Percentiles rank a stretch among this genome's conserved stretches.
These are phyloP conservation scores for Fusarium hostae DNA, from an alignment of 2,329 filamentous ascomycete genomes.

Conservation along the genomic window DNA sequence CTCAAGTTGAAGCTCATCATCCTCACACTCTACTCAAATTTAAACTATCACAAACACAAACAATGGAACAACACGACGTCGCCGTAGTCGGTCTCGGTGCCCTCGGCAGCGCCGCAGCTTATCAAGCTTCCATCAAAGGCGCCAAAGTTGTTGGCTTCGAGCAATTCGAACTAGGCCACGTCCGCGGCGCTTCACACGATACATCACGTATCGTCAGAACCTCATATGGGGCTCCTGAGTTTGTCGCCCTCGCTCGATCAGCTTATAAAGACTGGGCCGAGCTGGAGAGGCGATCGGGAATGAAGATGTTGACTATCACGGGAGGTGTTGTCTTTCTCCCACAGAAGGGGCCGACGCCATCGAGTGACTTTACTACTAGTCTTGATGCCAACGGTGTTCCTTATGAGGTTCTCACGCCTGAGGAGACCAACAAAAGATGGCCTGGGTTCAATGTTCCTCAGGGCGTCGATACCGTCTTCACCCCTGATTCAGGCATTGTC, in stretches of 20 bases:
- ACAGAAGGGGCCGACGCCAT: background rate
- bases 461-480: conserved; percentile 26
- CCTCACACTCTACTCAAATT: background rate
- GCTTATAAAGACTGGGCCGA: conserved; percentile 33
- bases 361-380: background rate
- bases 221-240: conserved; percentile 25
- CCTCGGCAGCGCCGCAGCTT: background rate
- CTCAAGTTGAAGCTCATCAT: background rate
- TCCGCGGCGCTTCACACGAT: background rate
- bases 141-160: background rate
- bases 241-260: conserved; percentile 25
- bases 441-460: conserved; percentile 17
- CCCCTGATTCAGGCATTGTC: conserved; percentile 30
- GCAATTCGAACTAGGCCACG: background rate
- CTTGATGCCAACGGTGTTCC: conserved; percentile 15
- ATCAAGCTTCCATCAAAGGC: background rate
- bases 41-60: background rate
- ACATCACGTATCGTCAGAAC: conserved; percentile 35
- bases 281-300: conserved; percentile 13
- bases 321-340: conserved; percentile 35
- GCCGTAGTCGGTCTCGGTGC: background rate
- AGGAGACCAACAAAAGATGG: conserved; percentile 19
- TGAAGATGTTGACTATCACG: conserved; percentile 24
- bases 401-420: conserved; percentile 10
- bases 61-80: background rate